Conservation (phyloP, 2,329 filamentous ascomycete species). For the Trichoderma semiorbis region DNA sequence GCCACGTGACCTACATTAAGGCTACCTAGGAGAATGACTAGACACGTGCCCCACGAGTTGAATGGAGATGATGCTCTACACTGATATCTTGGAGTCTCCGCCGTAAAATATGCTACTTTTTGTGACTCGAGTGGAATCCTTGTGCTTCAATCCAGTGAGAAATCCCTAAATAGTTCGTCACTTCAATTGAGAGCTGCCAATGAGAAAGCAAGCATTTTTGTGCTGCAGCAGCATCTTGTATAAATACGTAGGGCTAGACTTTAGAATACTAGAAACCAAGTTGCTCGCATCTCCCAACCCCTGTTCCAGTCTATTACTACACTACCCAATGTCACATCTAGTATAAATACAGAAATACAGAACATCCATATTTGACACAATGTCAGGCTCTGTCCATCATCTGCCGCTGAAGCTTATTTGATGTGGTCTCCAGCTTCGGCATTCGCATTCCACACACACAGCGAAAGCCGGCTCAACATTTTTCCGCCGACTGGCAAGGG, state of each 20-base stretch:
- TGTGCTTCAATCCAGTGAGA: not conserved
- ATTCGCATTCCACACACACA: not conserved
- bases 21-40: not conserved
- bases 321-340: not conserved
- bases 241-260: not conserved
- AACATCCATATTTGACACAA: not conserved
- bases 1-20: constrained; percentile 4
- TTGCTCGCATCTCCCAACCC: not conserved
- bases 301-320: not conserved
- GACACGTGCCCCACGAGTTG: not conserved
- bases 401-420: not conserved
- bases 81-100: not conserved
- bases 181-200: not conserved
- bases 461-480: constrained; percentile 1
- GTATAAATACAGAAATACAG: not conserved
- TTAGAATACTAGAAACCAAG: not conserved
- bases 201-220: not conserved
- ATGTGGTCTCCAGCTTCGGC: not conserved
- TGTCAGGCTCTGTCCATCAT: not conserved
- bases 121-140: not conserved
- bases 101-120: not conserved
- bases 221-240: not conserved
- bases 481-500: constrained; percentile 13
- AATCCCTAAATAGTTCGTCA: not conserved
- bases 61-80: not conserved